Evolutionary conservation across 805 yeast genomes (phyloP), one percentile per base, ranked within the genome.

Genomic region (Wickerhamomyces sydowiorum): DNA sequence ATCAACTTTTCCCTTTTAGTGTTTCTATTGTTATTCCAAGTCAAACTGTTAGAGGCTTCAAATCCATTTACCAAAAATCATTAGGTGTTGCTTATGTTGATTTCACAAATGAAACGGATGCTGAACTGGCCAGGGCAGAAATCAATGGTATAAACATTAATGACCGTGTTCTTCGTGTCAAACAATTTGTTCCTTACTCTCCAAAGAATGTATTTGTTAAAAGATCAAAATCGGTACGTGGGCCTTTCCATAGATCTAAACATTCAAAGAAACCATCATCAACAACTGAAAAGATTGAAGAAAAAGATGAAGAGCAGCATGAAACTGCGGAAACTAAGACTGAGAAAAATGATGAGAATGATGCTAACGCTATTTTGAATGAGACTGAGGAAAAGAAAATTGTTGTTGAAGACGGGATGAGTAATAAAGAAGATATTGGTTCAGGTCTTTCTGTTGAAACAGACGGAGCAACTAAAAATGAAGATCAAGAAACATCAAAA

Each of bases 21-120:
- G 50, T 36, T 8, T 65, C 66, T 20, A 74, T 77, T 3, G 60
- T 78, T 48, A 69, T 79, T 39, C 85, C 84, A 22, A 71, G 73
- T 44, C 75, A 73, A 48, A 73, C 78, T 2, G 66, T 75, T 15
- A 65, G 75, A 27, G 75, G 75, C 12, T 61, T 68, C 43, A 64
- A 72, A 35, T 53, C 54, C 7, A 56, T 53, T 31, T 65, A 63
- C 38, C 70, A 66, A 37, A 67, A 61, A 47, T 75, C 80, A 3
- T 60, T 77, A 48, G 91, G 93, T 4, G 72, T 77, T 54, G 97
- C 95, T 13, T 90, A 86, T 64, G 84, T 88, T 44, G 93, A 88
- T 52, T 91, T 82, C 57, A 82, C 73, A 53, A 71, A 69, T 40
- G 73, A 72, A 45, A 88, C 77, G 40, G 70, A 71, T 31, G 95